phyloP scores from a whole-genome alignment of 2,329 filamentous ascomycete species.

The Neonectria sp. region DNA sequence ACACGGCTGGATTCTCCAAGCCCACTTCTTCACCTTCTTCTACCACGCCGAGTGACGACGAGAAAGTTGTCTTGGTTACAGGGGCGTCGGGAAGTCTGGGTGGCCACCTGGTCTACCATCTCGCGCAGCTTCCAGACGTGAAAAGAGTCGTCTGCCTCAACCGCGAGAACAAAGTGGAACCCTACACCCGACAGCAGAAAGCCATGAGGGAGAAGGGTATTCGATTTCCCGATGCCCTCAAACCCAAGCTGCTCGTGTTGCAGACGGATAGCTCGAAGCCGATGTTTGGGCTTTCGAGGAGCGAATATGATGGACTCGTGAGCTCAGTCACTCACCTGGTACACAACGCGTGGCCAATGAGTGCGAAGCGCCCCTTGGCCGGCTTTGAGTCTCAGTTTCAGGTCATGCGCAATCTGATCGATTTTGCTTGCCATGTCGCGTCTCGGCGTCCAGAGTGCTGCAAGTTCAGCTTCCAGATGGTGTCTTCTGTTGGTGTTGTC shows the following conservation, averaged over 20 bases:
- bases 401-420: slow-evolving; percentile 32
- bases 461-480: slow-evolving; percentile 24
- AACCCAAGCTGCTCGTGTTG: slow-evolving; percentile 16
- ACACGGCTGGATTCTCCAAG: slow-evolving; percentile 12
- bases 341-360: slow-evolving; percentile 44
- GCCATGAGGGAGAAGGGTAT: slow-evolving; percentile 22
- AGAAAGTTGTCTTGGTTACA: slow-evolving; percentile 14
- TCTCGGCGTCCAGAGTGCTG: slow-evolving; percentile 2
- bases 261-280: slow-evolving; percentile 19
- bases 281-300: slow-evolving; percentile 15
- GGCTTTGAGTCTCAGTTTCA: slow-evolving; percentile 42
- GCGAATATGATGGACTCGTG: slow-evolving; percentile 16
- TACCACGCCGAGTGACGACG: not conserved
- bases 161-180: slow-evolving; percentile 16
- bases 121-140: slow-evolving; percentile 17
- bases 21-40: not conserved
- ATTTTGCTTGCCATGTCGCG: slow-evolving; percentile 5
- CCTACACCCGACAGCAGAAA: slow-evolving; percentile 20
- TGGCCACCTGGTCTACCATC: slow-evolving; percentile 18
- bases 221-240: slow-evolving; percentile 13
- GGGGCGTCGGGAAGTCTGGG: slow-evolving; percentile 19
- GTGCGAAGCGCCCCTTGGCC: slow-evolving; percentile 34
- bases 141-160: slow-evolving; percentile 19
- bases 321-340: slow-evolving; percentile 32
- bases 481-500: slow-evolving; percentile 17